Base-by-base conservation (phyloP, 371 early-diverging fungal species). In the Chytridiales sp. region DNA sequence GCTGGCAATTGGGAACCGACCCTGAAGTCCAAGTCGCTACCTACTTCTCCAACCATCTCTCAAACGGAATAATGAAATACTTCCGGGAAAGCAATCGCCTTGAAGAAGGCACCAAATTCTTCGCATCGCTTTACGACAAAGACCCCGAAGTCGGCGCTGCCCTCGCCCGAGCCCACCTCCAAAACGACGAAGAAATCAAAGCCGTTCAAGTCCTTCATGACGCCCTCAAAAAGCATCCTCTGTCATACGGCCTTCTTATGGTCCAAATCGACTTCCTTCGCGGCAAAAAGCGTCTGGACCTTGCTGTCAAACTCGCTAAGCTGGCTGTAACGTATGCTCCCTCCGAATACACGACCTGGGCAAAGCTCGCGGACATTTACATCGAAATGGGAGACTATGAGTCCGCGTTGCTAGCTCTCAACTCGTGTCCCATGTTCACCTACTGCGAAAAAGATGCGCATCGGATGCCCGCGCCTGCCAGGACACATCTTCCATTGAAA, bases 391-490 rank as follows among this genome's bases (percentile, higher is more conserved):
- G 82, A 29, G 92, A 95, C 63, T 93, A 83, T 63, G 84, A 91
- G 67, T 86, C 87, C 52, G 97, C 97, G 8, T 77, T 97, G 24
- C 79, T 97, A 62, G 88, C 96, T 0, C 79, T 97, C 64, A 97
- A 97, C 70, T 89, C 94, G 4, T 97, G 97, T 69, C 97, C 97
- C 4, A 96, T 97, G 97, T 95, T 94, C 69, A 91, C 94, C 0
- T 91, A 87, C 72, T 69, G 67, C 53, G 94, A 93, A 63, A 81
- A 86, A 32, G 97, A 97, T 62, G 72, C 88, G 64, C 95, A 93
- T 52, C 85, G 93, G 27, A 90, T 94, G 87, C 95, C 94, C 17
- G 73, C 86, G n/a, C 92, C 92, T 8, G 79, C 82, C n/a, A 80
- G 86, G 40, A 84, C 86, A 9, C 91, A 91, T 69, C 72, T 92